Percentiles rank a stretch among this genome's conserved stretches.
Conservation (phyloP, 2,329 filamentous ascomycete genomes). For the Paramyrothecium roridum region DNA sequence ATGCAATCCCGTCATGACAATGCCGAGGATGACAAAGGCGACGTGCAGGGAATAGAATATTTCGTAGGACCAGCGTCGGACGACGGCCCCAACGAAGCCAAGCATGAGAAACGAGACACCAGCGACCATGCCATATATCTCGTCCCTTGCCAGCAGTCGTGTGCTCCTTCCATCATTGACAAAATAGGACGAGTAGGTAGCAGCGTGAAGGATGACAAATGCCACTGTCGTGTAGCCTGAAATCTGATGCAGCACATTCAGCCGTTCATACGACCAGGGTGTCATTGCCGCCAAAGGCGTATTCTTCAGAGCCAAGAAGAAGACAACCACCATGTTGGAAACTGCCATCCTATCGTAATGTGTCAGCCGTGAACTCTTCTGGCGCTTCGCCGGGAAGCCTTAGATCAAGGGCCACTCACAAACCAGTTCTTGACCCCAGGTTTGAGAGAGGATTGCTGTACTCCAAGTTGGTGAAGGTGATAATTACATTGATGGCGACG, state of each 20-base stretch:
- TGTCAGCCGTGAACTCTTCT: neutral
- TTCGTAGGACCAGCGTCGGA: conserved; percentile 51
- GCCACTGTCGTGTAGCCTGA: conserved; percentile 47
- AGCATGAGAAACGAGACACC: conserved; percentile 43
- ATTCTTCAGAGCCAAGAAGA: conserved; percentile 56
- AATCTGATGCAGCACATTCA: conserved; percentile 55
- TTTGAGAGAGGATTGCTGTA: conserved; percentile 25
- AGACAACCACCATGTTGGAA: conserved; percentile 46
- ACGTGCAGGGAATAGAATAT: conserved; percentile 54
- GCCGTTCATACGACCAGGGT: conserved; percentile 54
- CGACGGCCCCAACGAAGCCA: conserved; percentile 35
- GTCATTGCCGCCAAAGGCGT: conserved; percentile 53
- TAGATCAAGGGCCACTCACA: conserved; percentile 21
- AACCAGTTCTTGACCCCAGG: conserved; percentile 33
- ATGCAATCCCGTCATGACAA: conserved; percentile 49
- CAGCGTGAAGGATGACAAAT: conserved; percentile 42
- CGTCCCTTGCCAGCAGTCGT: conserved; percentile 29
- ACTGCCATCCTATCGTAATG: conserved; percentile 30
- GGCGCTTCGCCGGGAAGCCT: too few relatives aligned
- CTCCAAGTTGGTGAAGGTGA: conserved; percentile 30
- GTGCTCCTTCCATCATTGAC: conserved; percentile 17
- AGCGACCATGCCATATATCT: conserved; percentile 47
- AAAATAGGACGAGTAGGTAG: conserved; percentile 40
- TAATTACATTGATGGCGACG: conserved; percentile 27
- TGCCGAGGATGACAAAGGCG: conserved; percentile 41